A percentile compares a stretch with the other conserved stretches of the same genome.
phyloP scores from a whole-genome alignment of 495 filamentous ascomycete genomes.

The Aspergillus heteromorphus region DNA sequence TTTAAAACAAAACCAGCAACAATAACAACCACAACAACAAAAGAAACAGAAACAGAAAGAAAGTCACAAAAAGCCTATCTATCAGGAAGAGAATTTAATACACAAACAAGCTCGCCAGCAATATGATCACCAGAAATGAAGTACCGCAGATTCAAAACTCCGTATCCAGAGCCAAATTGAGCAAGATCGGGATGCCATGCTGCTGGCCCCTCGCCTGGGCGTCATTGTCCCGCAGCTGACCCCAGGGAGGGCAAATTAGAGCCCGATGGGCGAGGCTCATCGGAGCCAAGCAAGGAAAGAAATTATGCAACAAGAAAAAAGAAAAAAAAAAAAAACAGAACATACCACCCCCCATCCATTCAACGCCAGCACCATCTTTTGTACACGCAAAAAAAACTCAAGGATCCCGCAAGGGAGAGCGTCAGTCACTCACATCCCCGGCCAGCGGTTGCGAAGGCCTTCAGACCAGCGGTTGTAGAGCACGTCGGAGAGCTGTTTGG shows the following conservation, averaged over 20 bases:
- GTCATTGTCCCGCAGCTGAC: constrained; percentile 11
- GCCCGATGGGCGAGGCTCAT: background rate
- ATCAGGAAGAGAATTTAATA: constrained; percentile 9
- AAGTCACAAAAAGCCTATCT: constrained; percentile 3
- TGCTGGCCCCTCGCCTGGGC: background rate
- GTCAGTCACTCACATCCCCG: constrained; percentile 33
- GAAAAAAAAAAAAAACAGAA: constrained; percentile 4
- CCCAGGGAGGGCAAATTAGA: background rate
- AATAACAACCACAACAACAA: background rate
- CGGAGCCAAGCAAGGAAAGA: constrained; percentile 7
- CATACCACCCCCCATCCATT: background rate
- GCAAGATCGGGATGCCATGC: background rate
- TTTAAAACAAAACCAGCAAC: no score
- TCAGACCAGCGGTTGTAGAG: constrained; percentile 88
- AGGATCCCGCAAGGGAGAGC: background rate
- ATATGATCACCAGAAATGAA: constrained; percentile 11
- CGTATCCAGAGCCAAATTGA: constrained; percentile 5
- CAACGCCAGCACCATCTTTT: constrained; percentile 13
- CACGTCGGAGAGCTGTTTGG: constrained; percentile 81
- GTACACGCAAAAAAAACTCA: constrained; percentile 11
- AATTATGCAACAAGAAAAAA: constrained; percentile 6
- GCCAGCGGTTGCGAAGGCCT: constrained; percentile 76
- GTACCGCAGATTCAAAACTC: constrained; percentile 1
- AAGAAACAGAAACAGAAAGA: constrained; percentile 3
- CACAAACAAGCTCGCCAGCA: constrained; percentile 12